These are phyloP conservation scores for Pulicaria dysenterica DNA, from an alignment of 129 eudicot species.

Conservation along the genomic window DNA sequence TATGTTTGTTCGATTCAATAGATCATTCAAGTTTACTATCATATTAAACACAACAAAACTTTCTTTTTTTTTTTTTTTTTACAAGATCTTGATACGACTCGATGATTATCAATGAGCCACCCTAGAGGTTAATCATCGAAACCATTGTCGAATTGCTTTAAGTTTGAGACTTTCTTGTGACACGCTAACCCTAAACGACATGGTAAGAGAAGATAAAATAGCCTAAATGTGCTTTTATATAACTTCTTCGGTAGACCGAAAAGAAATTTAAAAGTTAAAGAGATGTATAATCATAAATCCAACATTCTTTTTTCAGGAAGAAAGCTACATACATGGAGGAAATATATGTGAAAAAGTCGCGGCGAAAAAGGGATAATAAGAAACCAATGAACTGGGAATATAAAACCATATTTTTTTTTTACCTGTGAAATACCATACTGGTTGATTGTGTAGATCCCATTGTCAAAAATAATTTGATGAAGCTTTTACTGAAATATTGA, in stretches of 20 bases:
- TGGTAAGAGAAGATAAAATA: background rate
- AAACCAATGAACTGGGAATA: slow-evolving; percentile 31
- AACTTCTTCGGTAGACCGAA: slow-evolving; percentile 1
- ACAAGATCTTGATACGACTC: no score
- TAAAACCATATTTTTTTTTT: slow-evolving; percentile 37
- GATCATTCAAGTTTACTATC: no score
- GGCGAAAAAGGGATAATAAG: slow-evolving; percentile 11
- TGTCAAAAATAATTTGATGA: slow-evolving; percentile 35
- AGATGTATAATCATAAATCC: slow-evolving; percentile 30
- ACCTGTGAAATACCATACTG: slow-evolving; percentile 46
- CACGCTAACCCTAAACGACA: background rate
- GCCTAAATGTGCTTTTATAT: slow-evolving; percentile 4
- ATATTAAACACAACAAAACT: no score
- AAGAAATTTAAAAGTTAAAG: slow-evolving; percentile 12
- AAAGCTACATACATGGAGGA: slow-evolving; percentile 36
- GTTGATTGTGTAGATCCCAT: slow-evolving; percentile 24
- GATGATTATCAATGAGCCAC: no score
- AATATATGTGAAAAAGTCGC: slow-evolving; percentile 27
- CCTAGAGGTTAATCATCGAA: no score
- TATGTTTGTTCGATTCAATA: no score
- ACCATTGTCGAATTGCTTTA: no score
- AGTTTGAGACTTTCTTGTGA: background rate
- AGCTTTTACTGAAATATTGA: slow-evolving; percentile 43
- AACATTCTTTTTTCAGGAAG: slow-evolving; percentile 20
- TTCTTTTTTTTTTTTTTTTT: no score